Conservation (phyloP, 2,329 filamentous ascomycete species). For the Paecilomyces niveus region DNA sequence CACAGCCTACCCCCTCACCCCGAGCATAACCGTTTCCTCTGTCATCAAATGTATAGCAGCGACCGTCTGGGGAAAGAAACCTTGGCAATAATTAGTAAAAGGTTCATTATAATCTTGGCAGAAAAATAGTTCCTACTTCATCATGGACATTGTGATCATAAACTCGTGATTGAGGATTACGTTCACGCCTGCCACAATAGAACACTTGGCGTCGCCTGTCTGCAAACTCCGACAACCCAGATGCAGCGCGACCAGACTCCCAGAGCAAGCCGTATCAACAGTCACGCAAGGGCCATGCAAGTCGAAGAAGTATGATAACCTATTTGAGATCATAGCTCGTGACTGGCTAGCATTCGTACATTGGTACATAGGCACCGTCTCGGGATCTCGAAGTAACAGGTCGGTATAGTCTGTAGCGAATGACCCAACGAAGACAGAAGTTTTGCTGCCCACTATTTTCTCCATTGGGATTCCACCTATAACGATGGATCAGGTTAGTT, state of each 20-base stretch:
- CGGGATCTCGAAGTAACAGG: constrained; percentile 11
- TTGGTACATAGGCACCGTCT: constrained; percentile 10
- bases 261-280: constrained; percentile 15
- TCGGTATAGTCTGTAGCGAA: constrained; percentile 13
- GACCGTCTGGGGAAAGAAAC: background rate
- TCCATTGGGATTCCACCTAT: background rate
- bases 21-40: constrained; percentile 5
- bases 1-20: constrained; percentile 6
- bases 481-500: too few relatives aligned
- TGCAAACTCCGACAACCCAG: constrained; percentile 13
- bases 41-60: constrained; percentile 4
- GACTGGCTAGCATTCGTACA: constrained; percentile 2
- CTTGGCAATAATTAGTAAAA: background rate
- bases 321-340: constrained; percentile 12
- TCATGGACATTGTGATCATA: background rate
- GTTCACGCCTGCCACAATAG: constrained; percentile 5
- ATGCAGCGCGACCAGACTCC: constrained; percentile 13
- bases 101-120: too few relatives aligned
- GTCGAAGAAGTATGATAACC: constrained; percentile 17
- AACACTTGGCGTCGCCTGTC: constrained; percentile 1
- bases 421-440: background rate
- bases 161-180: constrained; percentile 2
- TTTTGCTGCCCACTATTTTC: background rate
- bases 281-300: constrained; percentile 14
- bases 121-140: background rate